Evolutionary conservation across 495 filamentous ascomycete species (phyloP).

Genomic region (Annulohypoxylon maeteangense): DNA sequence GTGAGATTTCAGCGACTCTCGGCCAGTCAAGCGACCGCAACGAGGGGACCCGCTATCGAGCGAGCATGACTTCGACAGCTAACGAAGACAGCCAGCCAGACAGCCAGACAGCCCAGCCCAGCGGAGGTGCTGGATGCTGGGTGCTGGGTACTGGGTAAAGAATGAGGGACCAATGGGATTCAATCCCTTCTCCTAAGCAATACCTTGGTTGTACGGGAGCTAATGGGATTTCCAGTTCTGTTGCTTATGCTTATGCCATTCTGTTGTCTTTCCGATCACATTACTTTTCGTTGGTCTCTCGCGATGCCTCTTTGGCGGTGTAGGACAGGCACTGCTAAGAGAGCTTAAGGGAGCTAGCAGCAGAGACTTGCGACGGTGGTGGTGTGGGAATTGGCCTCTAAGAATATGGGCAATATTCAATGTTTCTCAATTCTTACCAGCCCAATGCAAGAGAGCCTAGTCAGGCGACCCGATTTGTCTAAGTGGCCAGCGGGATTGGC

Average conservation of each 20-base stretch:
- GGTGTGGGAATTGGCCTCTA: conserved; percentile 42
- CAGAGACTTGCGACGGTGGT: conserved; percentile 26
- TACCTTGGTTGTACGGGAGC: conserved; percentile 40
- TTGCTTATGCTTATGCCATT: conserved; percentile 40
- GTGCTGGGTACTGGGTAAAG: conserved; percentile 24
- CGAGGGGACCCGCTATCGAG: conserved; percentile 34
- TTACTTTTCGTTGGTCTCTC: conserved; percentile 28
- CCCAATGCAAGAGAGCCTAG: conserved; percentile 47
- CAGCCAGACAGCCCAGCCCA: neutral
- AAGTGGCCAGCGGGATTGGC: conserved; percentile 50
- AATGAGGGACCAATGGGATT: conserved; percentile 44
- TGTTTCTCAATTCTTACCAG: conserved; percentile 46
- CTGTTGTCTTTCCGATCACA: conserved; percentile 39
- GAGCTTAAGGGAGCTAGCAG: conserved; percentile 6
- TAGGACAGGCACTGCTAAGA: conserved; percentile 17
- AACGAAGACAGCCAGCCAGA: conserved; percentile 22
- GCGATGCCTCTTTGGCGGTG: conserved; percentile 34
- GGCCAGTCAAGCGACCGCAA: conserved; percentile 45
- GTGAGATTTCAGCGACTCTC: conserved; percentile 43
- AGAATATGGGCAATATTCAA: conserved; percentile 34
- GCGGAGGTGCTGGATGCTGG: conserved; percentile 30
- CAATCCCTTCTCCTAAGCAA: conserved; percentile 31
- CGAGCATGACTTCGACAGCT: conserved; percentile 36
- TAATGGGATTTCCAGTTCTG: conserved; percentile 44
- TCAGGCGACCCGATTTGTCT: conserved; percentile 51